Conservation (phyloP, 139 green algal genomes). For the Coccomyxa sp. region DNA sequence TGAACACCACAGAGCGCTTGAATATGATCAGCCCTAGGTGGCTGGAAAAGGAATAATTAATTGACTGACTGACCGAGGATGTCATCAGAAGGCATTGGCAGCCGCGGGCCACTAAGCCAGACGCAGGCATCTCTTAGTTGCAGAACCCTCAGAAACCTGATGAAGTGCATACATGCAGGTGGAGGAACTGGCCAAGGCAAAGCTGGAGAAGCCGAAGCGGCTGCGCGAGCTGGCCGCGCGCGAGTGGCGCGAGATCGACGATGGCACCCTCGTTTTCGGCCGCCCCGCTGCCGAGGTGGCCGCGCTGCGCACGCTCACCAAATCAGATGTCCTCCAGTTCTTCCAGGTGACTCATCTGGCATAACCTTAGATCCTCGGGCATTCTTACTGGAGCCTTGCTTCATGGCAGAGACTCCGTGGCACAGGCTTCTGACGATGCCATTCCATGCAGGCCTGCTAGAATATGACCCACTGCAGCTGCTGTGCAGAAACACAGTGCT, state of each 20-base stretch:
- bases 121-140: neutral
- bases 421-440: no score
- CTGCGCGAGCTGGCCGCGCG: conserved; percentile 36
- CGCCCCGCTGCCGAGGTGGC: conserved; percentile 53
- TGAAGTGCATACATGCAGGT: conserved; percentile 20
- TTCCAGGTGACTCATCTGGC: conserved; percentile 27
- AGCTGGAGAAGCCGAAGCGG: conserved; percentile 79
- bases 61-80: neutral
- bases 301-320: conserved; percentile 44
- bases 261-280: conserved; percentile 39
- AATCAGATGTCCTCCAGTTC: conserved; percentile 54
- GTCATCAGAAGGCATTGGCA: neutral
- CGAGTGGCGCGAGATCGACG: conserved; percentile 56
- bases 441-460: no score
- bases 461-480: no score
- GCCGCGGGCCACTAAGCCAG: no score
- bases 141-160: neutral
- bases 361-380: no score
- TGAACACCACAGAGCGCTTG: neutral
- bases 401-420: no score
- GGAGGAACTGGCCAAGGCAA: conserved; percentile 68
- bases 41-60: neutral
- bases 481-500: no score
- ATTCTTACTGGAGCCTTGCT: no score
- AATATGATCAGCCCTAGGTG: no score